phyloP scores from a whole-genome alignment of 1,139 yeast genomes.

The Yamadazyma triangularis region DNA sequence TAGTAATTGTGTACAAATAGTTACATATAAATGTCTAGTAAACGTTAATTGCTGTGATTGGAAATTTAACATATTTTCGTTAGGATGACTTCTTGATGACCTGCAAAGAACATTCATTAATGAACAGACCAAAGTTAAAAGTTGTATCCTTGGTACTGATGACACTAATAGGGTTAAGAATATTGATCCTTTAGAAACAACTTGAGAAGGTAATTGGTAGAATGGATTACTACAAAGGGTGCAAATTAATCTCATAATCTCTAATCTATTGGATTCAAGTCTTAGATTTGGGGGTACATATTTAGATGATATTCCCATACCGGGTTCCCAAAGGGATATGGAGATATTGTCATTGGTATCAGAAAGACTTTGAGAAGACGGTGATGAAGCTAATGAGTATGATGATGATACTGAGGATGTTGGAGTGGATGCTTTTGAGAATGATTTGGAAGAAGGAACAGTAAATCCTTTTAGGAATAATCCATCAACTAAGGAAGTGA shows the following conservation, averaged over 20 bases:
- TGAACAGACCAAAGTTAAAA: constrained; percentile 60
- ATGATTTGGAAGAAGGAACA: constrained; percentile 17
- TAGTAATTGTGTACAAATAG: constrained; percentile 59
- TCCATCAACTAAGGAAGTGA: background rate
- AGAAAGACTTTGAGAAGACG: no score
- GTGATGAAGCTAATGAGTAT: no score
- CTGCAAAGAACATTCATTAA: constrained; percentile 58
- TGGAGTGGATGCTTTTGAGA: no score
- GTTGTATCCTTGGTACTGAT: constrained; percentile 43
- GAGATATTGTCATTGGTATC: constrained; percentile 6
- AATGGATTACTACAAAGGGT: constrained; percentile 62
- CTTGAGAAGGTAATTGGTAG: constrained; percentile 44
- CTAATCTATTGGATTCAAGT: constrained; percentile 63
- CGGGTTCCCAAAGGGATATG: constrained; percentile 64
- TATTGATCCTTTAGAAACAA: constrained; percentile 50
- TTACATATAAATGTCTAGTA: constrained; percentile 45
- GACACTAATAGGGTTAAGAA: constrained; percentile 59
- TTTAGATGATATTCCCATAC: constrained; percentile 51
- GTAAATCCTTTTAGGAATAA: constrained; percentile 64
- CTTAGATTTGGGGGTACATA: constrained; percentile 44
- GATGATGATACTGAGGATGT: no score
- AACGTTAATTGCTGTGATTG: constrained; percentile 35
- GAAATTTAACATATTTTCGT: constrained; percentile 32
- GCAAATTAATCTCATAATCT: constrained; percentile 57
- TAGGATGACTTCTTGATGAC: constrained; percentile 21